Conservation (phyloP, 345 rosid genomes). For the Euclidium syriacum region DNA sequence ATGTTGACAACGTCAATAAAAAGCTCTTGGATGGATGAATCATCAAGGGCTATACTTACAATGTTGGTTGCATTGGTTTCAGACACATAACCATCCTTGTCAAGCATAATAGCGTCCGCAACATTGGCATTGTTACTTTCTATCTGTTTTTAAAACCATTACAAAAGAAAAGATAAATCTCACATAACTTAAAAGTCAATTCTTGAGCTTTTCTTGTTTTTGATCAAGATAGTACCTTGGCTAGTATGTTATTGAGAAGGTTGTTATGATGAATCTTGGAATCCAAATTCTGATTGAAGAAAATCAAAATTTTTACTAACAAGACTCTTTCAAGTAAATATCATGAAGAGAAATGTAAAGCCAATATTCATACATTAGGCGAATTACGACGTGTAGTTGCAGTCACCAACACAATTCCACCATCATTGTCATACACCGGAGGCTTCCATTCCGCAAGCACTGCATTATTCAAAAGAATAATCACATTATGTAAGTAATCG, state of each 20-base stretch:
- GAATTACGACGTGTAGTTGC: slow-evolving; percentile 97
- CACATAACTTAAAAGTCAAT: neutral
- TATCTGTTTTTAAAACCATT: slow-evolving; percentile 39
- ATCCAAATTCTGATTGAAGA: slow-evolving; percentile 71
- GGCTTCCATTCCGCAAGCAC: slow-evolving; percentile 97
- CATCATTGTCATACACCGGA: slow-evolving; percentile 82
- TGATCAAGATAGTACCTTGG: slow-evolving; percentile 61
- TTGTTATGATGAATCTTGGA: slow-evolving; percentile 95
- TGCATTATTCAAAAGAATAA: slow-evolving; percentile 32
- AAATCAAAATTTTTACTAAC: neutral
- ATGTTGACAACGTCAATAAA: neutral
- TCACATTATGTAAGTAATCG: neutral
- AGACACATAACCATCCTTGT: slow-evolving; percentile 80
- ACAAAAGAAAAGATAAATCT: neutral
- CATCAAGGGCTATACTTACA: slow-evolving; percentile 39
- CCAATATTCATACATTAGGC: slow-evolving; percentile 54
- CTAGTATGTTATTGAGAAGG: slow-evolving; percentile 85
- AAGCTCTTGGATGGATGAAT: neutral
- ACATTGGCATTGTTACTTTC: slow-evolving; percentile 79
- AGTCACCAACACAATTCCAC: slow-evolving; percentile 71
- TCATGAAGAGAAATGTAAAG: neutral
- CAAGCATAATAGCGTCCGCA: slow-evolving; percentile 83
- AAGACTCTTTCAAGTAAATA: neutral
- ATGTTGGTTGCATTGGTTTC: slow-evolving; percentile 92
- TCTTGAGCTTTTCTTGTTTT: neutral